phyloP scores from a whole-genome alignment of 305 asterid species.

The Fraxinus paxiana region DNA sequence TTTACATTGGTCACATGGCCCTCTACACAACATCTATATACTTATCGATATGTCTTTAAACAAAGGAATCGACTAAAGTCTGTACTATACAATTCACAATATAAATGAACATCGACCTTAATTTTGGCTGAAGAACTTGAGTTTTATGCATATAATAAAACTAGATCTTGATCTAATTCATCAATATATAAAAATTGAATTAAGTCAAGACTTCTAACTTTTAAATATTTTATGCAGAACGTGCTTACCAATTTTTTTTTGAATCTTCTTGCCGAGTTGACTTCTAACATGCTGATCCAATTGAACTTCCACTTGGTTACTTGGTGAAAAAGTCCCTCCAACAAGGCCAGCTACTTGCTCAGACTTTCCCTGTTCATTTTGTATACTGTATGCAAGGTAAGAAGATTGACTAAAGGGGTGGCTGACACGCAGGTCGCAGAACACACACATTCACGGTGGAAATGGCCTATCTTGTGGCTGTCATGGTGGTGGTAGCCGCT shows the following conservation, averaged over 20 bases:
- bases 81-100: neutral
- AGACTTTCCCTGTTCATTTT: neutral
- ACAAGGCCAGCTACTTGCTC: neutral
- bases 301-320: neutral
- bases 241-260: neutral
- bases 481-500: neutral
- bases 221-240: neutral
- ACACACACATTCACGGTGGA: neutral
- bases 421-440: neutral
- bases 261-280: neutral
- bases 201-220: neutral
- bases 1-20: too few relatives aligned
- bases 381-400: neutral
- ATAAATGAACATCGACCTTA: neutral
- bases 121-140: neutral
- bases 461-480: neutral
- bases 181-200: neutral
- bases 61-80: neutral
- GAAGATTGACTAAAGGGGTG: neutral
- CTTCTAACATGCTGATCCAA: neutral
- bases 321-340: neutral
- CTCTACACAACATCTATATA: too few relatives aligned
- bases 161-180: neutral
- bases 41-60: neutral
- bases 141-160: neutral